A percentile compares a stretch with the other conserved stretches of the same genome.
These are phyloP conservation scores for Rhexocercosporidium sp. DNA, from an alignment of 2,329 filamentous ascomycete species.

Conservation along the genomic window DNA sequence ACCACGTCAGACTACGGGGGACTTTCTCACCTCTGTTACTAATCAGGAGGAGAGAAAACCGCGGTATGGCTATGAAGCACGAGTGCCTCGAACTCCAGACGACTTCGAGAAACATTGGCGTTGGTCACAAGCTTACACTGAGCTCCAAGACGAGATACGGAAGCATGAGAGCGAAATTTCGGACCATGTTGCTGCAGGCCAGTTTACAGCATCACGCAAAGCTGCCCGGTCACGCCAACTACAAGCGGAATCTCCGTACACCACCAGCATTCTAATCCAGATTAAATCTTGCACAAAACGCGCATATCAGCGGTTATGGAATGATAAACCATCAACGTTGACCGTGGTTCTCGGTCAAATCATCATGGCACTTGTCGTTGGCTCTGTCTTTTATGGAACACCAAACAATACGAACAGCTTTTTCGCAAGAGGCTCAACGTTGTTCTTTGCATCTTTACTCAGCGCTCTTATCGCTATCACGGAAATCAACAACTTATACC, in stretches of 20 bases:
- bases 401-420: conserved; percentile 58
- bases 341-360: conserved; percentile 42
- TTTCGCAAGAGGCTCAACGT: conserved; percentile 64
- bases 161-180: too few species aligned
- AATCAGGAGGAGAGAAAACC: conserved; percentile 63
- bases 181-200: too few species aligned
- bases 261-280: conserved; percentile 78
- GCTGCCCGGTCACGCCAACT: too few species aligned
- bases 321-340: conserved; percentile 73
- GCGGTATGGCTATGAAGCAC: conserved; percentile 60
- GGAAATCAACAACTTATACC: conserved; percentile 74
- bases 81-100: conserved; percentile 58
- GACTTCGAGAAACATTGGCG: conserved; percentile 60
- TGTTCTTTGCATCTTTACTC: conserved; percentile 72
- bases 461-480: conserved; percentile 67
- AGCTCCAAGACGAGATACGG: conserved; percentile 39
- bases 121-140: conserved; percentile 58
- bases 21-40: conserved; percentile 81
- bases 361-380: conserved; percentile 66
- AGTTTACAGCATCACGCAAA: too few species aligned
- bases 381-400: conserved; percentile 68
- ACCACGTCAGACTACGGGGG: conserved; percentile 58
- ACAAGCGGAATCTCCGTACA: conserved; percentile 74
- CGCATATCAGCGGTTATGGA: conserved; percentile 76
- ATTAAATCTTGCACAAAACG: conserved; percentile 80